Conservation (phyloP, 1,139 yeast species). For the Candida anutae region DNA sequence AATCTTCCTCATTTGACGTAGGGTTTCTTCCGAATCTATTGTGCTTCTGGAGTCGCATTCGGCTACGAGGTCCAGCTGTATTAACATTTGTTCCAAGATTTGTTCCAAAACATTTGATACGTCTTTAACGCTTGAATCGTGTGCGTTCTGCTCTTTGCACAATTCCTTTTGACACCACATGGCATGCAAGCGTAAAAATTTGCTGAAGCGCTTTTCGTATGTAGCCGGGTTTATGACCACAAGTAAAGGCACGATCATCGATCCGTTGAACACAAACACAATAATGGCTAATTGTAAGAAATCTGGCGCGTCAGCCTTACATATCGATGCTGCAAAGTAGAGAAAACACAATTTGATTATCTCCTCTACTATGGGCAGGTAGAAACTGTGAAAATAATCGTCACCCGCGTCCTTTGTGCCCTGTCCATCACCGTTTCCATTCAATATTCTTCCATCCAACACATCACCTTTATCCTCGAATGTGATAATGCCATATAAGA, state of each 20-base stretch:
- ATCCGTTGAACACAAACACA: conserved; percentile 6
- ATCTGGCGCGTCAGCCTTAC: conserved; percentile 3
- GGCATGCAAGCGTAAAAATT: conserved; percentile 9
- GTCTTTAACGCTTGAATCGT: conserved; percentile 4
- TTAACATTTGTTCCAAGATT: neutral
- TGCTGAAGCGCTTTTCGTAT: conserved; percentile 7
- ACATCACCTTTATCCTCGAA: no score
- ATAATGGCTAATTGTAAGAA: conserved; percentile 8
- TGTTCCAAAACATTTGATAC: conserved; percentile 1
- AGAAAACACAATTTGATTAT: conserved; percentile 6
- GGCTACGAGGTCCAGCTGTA: no score
- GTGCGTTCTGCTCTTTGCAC: conserved; percentile 3
- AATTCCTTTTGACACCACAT: conserved; percentile 10
- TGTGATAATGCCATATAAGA: conserved; percentile 9
- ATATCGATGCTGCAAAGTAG: conserved; percentile 3
- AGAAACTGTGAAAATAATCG: conserved; percentile 7
- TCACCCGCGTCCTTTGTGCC: neutral
- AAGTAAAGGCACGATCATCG: conserved; percentile 2
- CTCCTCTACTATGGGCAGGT: conserved; percentile 10
- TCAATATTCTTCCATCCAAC: conserved; percentile 1
- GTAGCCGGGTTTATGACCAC: conserved; percentile 3
- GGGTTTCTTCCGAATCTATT: conserved; percentile 8
- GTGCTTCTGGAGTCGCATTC: conserved; percentile 7
- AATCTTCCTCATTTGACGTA: conserved; percentile 4
- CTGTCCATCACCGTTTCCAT: conserved; percentile 1